phyloP scores from a whole-genome alignment of 768 basidiomycete genomes.

The Suillus hirtellus region DNA sequence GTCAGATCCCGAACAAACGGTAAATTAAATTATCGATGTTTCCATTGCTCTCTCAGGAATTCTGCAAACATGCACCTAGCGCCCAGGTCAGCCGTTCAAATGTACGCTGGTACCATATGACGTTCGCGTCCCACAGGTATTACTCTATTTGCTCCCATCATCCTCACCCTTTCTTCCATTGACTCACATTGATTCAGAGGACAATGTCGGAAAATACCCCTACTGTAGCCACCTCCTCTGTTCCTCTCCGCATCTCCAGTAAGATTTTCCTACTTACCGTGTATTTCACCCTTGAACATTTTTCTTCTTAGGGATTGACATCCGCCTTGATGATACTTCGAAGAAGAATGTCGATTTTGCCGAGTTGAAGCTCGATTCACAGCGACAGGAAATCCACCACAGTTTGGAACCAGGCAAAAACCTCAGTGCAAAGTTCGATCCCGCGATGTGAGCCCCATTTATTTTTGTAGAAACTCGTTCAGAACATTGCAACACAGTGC shows the following conservation, averaged over 20 bases:
- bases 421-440: slow-evolving; percentile 2
- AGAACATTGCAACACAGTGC: background rate
- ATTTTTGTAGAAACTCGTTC: background rate
- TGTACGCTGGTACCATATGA: too few relatives aligned
- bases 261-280: background rate
- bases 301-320: background rate
- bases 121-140: too few relatives aligned
- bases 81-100: too few relatives aligned
- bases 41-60: too few relatives aligned
- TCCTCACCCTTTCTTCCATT: too few relatives aligned
- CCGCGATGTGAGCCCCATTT: slow-evolving; percentile 2
- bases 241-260: slow-evolving; percentile 2
- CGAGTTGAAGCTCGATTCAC: slow-evolving; percentile 5
- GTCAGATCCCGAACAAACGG: too few relatives aligned
- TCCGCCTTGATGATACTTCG: slow-evolving; percentile 5
- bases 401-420: slow-evolving; percentile 2
- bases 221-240: background rate
- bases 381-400: slow-evolving; percentile 1
- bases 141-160: too few relatives aligned
- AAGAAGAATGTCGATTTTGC: slow-evolving; percentile 7
- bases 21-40: too few relatives aligned
- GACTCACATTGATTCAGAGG: too few relatives aligned
- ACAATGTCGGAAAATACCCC: too few relatives aligned
- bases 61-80: too few relatives aligned
- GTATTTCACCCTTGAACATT: background rate